Evolutionary conservation across 768 basidiomycete species (phyloP).

Genomic region (Leccinum aurantiacum): DNA sequence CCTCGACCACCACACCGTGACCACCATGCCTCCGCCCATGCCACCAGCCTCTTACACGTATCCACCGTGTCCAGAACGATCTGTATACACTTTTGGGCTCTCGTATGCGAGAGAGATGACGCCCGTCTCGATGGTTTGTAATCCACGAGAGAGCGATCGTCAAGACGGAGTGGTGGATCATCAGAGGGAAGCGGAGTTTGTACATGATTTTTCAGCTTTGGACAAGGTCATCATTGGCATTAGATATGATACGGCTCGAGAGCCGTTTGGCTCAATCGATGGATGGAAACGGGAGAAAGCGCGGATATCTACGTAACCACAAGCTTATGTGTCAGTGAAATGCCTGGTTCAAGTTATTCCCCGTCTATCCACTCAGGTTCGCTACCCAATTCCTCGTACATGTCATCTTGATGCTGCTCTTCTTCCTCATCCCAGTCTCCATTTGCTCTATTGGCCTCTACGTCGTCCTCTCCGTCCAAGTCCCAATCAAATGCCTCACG

Average conservation of each 20-base stretch:
- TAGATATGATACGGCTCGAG: too few species aligned
- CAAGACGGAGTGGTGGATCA: conserved; percentile 62
- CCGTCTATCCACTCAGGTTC: background rate
- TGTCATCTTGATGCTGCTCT: background rate
- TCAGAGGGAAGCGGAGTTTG: conserved; percentile 60
- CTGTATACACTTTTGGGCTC: conserved; percentile 72
- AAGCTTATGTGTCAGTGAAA: too few species aligned
- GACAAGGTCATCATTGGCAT: conserved; percentile 39
- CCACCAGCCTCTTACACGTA: conserved; percentile 74
- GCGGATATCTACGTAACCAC: too few species aligned
- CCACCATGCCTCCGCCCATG: conserved; percentile 73
- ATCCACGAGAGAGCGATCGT: conserved; percentile 67
- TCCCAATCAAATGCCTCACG: background rate
- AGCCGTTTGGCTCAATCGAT: too few species aligned
- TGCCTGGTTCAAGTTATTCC: background rate
- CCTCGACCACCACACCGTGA: conserved; percentile 58
- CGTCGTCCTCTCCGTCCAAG: background rate
- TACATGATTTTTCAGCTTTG: conserved; percentile 79
- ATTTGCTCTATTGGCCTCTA: background rate
- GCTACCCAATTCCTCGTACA: background rate
- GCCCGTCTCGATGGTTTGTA: conserved; percentile 75
- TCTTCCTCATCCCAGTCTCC: background rate
- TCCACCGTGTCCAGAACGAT: conserved; percentile 62
- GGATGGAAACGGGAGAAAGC: too few species aligned
- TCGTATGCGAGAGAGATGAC: conserved; percentile 67